Evolutionary conservation across 2,329 filamentous ascomycete genomes (phyloP).

Genomic region (Huntiella moniliformis): DNA sequence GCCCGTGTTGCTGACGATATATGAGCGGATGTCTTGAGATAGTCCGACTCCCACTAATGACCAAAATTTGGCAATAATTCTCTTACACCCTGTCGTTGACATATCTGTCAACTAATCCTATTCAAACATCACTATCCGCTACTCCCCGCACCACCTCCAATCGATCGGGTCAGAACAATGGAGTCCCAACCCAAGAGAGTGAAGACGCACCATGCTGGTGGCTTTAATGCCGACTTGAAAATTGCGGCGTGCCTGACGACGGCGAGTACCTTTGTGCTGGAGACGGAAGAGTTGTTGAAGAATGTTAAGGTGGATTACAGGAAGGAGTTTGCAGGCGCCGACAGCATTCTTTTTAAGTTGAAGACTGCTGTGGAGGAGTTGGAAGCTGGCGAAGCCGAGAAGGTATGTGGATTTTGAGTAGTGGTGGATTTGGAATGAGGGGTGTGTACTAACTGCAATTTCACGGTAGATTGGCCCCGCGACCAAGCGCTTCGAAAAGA

Average conservation of each 20-base stretch:
- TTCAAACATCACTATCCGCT: no score
- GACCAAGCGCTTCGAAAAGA: constrained; percentile 44
- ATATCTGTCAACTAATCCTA: no score
- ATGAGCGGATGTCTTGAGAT: neutral
- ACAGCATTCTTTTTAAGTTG: constrained; percentile 30
- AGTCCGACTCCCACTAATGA: no score
- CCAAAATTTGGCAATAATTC: no score
- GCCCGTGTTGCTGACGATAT: neutral
- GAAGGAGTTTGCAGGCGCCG: constrained; percentile 28
- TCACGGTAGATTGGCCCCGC: constrained; percentile 47
- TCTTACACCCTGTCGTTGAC: no score
- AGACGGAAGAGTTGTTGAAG: constrained; percentile 40
- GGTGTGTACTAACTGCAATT: neutral
- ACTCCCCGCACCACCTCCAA: no score
- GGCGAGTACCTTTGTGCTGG: constrained; percentile 36
- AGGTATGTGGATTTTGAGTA: constrained; percentile 23
- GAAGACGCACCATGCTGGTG: constrained; percentile 25
- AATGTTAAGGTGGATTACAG: constrained; percentile 34
- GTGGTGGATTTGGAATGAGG: neutral
- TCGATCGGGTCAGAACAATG: constrained; percentile 18
- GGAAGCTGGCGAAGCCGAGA: constrained; percentile 28
- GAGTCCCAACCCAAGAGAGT: constrained; percentile 29
- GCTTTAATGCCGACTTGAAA: constrained; percentile 24
- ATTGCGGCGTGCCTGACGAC: constrained; percentile 24
- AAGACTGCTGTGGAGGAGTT: constrained; percentile 35